A percentile compares a stretch with the other conserved stretches of the same genome.
Evolutionary conservation across 78 protist genomes (phyloP).

Genomic region (Dictyostelium firmibasis): DNA sequence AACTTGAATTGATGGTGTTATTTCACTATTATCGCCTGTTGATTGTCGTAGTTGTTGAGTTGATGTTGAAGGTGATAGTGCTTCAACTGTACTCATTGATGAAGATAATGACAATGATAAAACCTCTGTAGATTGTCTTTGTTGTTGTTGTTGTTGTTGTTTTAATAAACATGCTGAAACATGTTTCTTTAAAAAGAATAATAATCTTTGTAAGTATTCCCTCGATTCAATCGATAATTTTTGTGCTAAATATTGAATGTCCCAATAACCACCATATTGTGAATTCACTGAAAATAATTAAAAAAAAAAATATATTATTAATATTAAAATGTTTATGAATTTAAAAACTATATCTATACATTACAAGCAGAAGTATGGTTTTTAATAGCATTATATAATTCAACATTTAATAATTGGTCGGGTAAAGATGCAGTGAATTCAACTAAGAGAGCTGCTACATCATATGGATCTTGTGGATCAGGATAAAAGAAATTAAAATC

Average conservation of each 20-base stretch:
- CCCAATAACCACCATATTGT: slow-evolving; percentile 62
- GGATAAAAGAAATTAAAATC: slow-evolving; percentile 66
- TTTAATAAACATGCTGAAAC: neutral
- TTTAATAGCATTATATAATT: slow-evolving; percentile 10
- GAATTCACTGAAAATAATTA: slow-evolving; percentile 12
- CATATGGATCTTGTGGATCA: slow-evolving; percentile 58
- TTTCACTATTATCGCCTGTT: neutral
- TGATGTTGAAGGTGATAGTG: neutral
- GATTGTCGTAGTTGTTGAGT: neutral
- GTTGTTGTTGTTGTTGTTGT: neutral
- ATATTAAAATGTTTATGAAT: neutral
- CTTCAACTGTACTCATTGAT: neutral
- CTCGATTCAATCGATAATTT: slow-evolving; percentile 15
- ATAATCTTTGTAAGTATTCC: slow-evolving; percentile 36
- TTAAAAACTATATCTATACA: neutral
- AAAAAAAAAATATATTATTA: neutral
- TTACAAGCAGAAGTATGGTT: slow-evolving; percentile 41
- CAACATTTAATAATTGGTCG: slow-evolving; percentile 31
- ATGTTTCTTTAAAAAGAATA: slow-evolving; percentile 33
- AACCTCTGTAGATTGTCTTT: neutral
- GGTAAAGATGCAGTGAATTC: slow-evolving; percentile 63
- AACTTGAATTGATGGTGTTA: neutral
- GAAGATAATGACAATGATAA: neutral
- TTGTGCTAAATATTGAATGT: slow-evolving; percentile 39
- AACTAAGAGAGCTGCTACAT: slow-evolving; percentile 18